Percentiles rank a stretch among this genome's conserved stretches.
These are phyloP conservation scores for Daphne laureola DNA, from an alignment of 441 rosid genomes.

Conservation along the genomic window DNA sequence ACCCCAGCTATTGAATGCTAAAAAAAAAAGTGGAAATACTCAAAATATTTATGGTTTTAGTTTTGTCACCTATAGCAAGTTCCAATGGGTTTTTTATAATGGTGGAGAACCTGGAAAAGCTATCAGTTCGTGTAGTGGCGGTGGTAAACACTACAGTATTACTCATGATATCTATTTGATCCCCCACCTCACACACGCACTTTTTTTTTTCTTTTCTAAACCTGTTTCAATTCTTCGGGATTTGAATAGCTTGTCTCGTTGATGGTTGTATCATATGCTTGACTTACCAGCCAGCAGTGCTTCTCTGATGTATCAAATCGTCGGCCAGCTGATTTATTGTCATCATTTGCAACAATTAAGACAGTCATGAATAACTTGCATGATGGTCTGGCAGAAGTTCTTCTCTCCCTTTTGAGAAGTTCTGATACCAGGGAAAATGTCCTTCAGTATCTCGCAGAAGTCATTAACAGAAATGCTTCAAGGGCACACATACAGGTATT, in stretches of 20 bases:
- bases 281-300: slow-evolving; percentile 73
- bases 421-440: slow-evolving; percentile 74
- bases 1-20: no score
- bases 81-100: no score
- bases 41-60: no score
- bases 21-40: no score
- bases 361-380: slow-evolving; percentile 62
- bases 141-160: no score
- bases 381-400: slow-evolving; percentile 62
- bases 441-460: slow-evolving; percentile 91
- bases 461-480: slow-evolving; percentile 81
- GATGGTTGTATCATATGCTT: slow-evolving; percentile 16
- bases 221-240: neutral
- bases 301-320: slow-evolving; percentile 82
- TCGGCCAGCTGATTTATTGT: slow-evolving; percentile 68
- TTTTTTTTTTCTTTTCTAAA: neutral
- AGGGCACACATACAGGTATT: slow-evolving; percentile 85
- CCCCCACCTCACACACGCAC: no score
- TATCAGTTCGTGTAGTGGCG: no score
- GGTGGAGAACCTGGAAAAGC: no score
- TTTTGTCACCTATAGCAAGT: no score
- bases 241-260: slow-evolving; percentile 9
- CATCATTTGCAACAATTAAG: slow-evolving; percentile 81
- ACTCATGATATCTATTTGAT: no score
- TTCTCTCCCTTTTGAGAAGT: slow-evolving; percentile 62